Evolutionary conservation across 2,329 filamentous ascomycete species (phyloP), one percentile per base, ranked within the genome.

Genomic region (Microsporum ferrugineum): DNA sequence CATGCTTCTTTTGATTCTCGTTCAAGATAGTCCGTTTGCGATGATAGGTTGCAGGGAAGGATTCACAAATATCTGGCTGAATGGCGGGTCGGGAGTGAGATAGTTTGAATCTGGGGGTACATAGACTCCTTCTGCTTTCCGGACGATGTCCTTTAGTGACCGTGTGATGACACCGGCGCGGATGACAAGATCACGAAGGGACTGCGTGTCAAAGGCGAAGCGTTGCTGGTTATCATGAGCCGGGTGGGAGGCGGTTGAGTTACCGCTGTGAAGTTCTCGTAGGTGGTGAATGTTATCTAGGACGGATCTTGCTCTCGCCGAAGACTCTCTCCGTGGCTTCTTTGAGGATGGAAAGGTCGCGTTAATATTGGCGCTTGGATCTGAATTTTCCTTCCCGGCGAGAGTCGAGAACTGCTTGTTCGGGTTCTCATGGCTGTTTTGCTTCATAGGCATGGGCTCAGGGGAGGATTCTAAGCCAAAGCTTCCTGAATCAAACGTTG

Each of bases 121-220:
- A 68, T 66, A 49, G 12, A 78, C 77, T n/a, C 75, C 75, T 64
- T 80, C 77, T 47, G 77, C 78, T 68, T 75, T 77, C 62, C 78
- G 76, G 51, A 80, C 73, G 56, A 78, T 74, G 62, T 79, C 78
- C 64, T 80, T 79, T 59, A 80, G 65, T 10, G 77, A 75, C 55
- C 78, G 72, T 17, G 77, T 79, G 49, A 80, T 76, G 34, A 77
- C 76, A 17, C 77, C 77, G 14, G 78, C 77, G 47, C 78, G 75
- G 33, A 75, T 68, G 31, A 87, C 84, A 61, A 87, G 82, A 67
- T 84, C 81, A 65, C 80, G 78, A 12, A 87, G 76, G 49, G 84
- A 86, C 31, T 81, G 81, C 1, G 84, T 86, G 67, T 86, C 84
- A 68, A 87, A 87, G 0, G 83, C 82, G n/a, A 86, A 79, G 66